phyloP scores from a whole-genome alignment of 352 stramenopile species.

The Bremia lactucae region DNA sequence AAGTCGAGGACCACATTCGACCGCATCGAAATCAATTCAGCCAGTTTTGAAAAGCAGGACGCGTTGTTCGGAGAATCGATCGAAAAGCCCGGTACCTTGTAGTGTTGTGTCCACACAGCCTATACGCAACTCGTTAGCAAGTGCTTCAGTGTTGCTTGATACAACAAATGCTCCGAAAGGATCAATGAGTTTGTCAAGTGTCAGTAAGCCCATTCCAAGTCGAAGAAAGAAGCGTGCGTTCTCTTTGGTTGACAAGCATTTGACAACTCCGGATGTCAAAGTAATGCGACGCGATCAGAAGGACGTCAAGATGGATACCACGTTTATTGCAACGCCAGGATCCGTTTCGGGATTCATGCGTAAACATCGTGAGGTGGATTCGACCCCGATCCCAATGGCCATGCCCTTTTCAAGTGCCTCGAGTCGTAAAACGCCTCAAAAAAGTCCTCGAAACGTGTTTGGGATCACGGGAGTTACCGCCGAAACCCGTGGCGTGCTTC shows the following conservation, averaged over 20 bases:
- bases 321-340: conserved; percentile 13
- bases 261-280: conserved; percentile 25
- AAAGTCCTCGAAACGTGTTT: conserved; percentile 44
- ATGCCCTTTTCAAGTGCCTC: conserved; percentile 24
- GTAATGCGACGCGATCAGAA: conserved; percentile 12
- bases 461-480: conserved; percentile 62
- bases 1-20: conserved; percentile 8
- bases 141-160: conserved; percentile 13
- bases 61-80: conserved; percentile 7
- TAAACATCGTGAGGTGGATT: conserved; percentile 22
- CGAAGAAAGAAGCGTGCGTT: conserved; percentile 15
- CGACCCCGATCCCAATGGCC: conserved; percentile 21
- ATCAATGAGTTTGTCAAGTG: conserved; percentile 5
- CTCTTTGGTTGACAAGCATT: conserved; percentile 4
- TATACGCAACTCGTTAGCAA: conserved; percentile 11
- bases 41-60: conserved; percentile 5
- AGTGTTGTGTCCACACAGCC: conserved; percentile 4
- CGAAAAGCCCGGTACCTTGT: conserved; percentile 7
- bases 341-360: conserved; percentile 22
- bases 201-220: conserved; percentile 11
- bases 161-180: conserved; percentile 9
- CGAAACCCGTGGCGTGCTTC: conserved; percentile 44
- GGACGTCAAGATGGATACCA: conserved; percentile 10
- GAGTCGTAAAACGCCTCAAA: conserved; percentile 21
- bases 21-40: conserved; percentile 9